A percentile compares a stretch with the other conserved stretches of the same genome.
These are phyloP conservation scores for Kwoniella pini DNA, from an alignment of 768 basidiomycete genomes.

Conservation along the genomic window DNA sequence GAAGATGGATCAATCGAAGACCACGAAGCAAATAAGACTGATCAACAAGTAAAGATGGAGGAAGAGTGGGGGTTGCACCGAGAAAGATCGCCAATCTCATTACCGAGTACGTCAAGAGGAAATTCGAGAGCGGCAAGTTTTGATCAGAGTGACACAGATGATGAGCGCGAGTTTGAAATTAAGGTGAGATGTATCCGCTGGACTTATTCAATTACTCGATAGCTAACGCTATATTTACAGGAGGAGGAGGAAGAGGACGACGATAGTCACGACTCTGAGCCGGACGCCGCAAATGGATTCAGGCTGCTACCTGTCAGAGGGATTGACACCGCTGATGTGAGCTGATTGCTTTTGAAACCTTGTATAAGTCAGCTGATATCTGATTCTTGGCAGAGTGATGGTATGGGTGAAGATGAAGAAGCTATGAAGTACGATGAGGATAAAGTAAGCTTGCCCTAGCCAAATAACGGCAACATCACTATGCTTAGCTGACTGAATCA, in stretches of 20 bases:
- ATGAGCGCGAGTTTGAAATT: not conserved
- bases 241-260: constrained; percentile 25
- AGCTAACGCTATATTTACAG: not conserved
- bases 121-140: constrained; percentile 5
- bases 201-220: too few species aligned
- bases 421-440: constrained; percentile 78
- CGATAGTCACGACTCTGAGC: constrained; percentile 13
- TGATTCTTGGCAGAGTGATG: constrained; percentile 38
- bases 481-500: too few species aligned
- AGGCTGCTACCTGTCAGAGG: constrained; percentile 21
- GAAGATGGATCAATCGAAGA: constrained; percentile 57
- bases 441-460: constrained; percentile 39
- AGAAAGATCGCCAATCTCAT: constrained; percentile 8
- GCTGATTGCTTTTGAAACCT: not conserved
- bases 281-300: constrained; percentile 9
- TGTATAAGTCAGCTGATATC: not conserved
- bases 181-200: constrained; percentile 12
- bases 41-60: constrained; percentile 27
- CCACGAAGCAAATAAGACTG: constrained; percentile 12
- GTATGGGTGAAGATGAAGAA: constrained; percentile 71
- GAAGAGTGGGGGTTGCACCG: constrained; percentile 40
- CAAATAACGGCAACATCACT: not conserved
- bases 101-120: constrained; percentile 1
- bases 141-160: constrained; percentile 34
- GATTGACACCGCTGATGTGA: constrained; percentile 5